Evolutionary conservation across 805 yeast genomes (phyloP), one percentile per base, ranked within the genome.

Genomic region (Schwanniomyces sp.): DNA sequence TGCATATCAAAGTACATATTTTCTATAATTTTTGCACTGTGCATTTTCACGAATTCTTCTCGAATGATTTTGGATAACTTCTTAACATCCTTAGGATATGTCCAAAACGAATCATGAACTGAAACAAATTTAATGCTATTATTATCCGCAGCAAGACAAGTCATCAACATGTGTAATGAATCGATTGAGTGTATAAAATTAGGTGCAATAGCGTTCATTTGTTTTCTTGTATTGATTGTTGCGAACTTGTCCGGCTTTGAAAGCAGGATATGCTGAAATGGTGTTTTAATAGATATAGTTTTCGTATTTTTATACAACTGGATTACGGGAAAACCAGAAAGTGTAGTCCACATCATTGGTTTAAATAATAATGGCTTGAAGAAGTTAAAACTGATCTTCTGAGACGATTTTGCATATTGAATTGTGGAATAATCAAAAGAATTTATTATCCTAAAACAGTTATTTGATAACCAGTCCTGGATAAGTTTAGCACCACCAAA

Each of bases 91-190:
- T 59, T 36, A 0, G 76, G 61, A 45, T 66, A 63, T 3, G 78
- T 73, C 78, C 78, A 74, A 50, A 61, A 74, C 14, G 75, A 70
- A 52, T 73, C 78, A 51, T 74, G 78, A 7, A 74, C 75, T 0
- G 74, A 61, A 0, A 61, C 71, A 55, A 73, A 72, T 5, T 66
- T 53, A 14, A 72, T 53, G 1, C 44, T 45, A 2, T 43, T 41
- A 4, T 41, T 18, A 7, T 53, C 41, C 8, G 69, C 63, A 4
- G 59, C 58, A 27, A 62, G 40, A 36, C 68, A 57, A 1, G 77
- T 71, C 66, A 72, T 62, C 25, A 60, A 47, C 58, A 74, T 57
- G 48, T 74, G 78, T 4, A 63, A 56, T 2, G 77, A 65, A 50
- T 74, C 78, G 9, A 73, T 47, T 9, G 75, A 70, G 49, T 74